Evolutionary conservation across 192 early-diverging fungal species (phyloP).

Genomic region (Dissophora globulifera): DNA sequence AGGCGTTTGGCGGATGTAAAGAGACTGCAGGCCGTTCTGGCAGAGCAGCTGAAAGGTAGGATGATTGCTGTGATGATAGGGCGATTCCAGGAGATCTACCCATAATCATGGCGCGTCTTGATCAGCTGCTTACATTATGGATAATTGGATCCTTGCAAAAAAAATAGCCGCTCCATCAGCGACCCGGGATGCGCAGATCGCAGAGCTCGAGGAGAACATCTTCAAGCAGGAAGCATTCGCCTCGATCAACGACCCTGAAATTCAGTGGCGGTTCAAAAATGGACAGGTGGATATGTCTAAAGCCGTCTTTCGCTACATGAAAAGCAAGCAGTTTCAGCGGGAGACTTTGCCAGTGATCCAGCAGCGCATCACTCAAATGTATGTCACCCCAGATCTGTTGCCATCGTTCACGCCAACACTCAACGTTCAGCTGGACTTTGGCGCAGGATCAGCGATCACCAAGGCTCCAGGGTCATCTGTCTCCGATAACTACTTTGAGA

Average conservation of each 20-base stretch:
- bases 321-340: constrained; percentile 66
- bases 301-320: constrained; percentile 77
- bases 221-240: constrained; percentile 70
- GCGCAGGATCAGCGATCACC: constrained; percentile 22
- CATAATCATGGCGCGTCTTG: too few relatives aligned
- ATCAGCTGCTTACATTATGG: too few relatives aligned
- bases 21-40: constrained; percentile 52
- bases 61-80: not conserved
- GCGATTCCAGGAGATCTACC: too few relatives aligned
- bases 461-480: not conserved
- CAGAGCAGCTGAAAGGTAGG: constrained; percentile 52
- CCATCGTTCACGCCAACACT: constrained; percentile 60
- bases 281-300: constrained; percentile 71
- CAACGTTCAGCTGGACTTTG: constrained; percentile 56
- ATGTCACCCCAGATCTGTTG: constrained; percentile 79
- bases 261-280: constrained; percentile 72
- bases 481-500: constrained; percentile 26
- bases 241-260: constrained; percentile 74
- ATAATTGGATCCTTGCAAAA: too few relatives aligned
- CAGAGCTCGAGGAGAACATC: constrained; percentile 60
- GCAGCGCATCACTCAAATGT: constrained; percentile 81
- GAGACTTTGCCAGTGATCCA: constrained; percentile 59
- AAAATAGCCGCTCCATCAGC: constrained; percentile 41
- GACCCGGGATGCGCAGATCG: constrained; percentile 52
- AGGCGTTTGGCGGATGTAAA: constrained; percentile 58